Evolutionary conservation across 345 rosid species (phyloP).

Genomic region (Cardamine resedifolia): DNA sequence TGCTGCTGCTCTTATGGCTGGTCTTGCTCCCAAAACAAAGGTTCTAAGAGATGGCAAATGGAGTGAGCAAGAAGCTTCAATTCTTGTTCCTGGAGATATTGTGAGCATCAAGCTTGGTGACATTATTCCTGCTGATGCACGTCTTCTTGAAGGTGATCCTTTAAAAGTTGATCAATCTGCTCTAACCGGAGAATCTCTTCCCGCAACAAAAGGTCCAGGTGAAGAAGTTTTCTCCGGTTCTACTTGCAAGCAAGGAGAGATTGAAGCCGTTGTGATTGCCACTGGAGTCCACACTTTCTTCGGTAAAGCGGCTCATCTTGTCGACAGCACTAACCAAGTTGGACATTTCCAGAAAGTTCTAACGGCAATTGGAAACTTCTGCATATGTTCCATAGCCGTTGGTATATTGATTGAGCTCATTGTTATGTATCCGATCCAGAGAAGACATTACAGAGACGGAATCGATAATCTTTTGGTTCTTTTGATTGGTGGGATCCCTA

Average conservation of each 20-base stretch:
- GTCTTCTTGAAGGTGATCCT: conserved; percentile 86
- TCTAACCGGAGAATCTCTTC: conserved; percentile 87
- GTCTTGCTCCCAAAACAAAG: conserved; percentile 66
- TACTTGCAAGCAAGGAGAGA: conserved; percentile 88
- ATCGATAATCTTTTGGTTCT: conserved; percentile 84
- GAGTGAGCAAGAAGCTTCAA: conserved; percentile 72
- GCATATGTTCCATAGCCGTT: conserved; percentile 66
- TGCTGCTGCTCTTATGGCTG: conserved; percentile 86
- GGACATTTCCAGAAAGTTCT: conserved; percentile 87
- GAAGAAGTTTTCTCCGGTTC: conserved; percentile 81
- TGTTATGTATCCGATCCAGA: conserved; percentile 84
- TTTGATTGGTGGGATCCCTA: conserved; percentile 89
- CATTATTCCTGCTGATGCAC: conserved; percentile 90
- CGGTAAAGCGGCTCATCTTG: conserved; percentile 92
- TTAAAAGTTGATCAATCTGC: conserved; percentile 88
- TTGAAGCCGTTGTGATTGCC: conserved; percentile 84
- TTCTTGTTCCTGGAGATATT: conserved; percentile 86
- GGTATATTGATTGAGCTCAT: conserved; percentile 71
- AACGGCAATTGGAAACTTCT: conserved; percentile 86
- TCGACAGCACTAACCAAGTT: conserved; percentile 80
- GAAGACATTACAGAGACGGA: conserved; percentile 63
- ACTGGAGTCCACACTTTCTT: conserved; percentile 89
- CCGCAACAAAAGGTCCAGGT: conserved; percentile 69
- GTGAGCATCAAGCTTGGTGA: conserved; percentile 81
- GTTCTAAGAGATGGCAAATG: conserved; percentile 77